phyloP scores from a whole-genome alignment of 306 rosid species.

The Prunus dulcis region DNA sequence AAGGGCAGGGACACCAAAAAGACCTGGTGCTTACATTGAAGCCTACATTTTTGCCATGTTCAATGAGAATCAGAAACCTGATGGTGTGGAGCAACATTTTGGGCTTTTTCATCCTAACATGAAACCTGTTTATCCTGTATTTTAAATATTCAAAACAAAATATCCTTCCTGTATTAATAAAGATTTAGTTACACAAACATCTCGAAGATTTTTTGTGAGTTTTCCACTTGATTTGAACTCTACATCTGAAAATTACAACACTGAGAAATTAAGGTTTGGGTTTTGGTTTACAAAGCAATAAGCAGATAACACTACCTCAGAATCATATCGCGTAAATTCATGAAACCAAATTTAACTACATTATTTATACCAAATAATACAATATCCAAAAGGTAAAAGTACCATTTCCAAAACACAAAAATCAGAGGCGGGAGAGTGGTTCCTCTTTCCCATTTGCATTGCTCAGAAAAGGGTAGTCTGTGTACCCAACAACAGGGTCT shows the following conservation, averaged over 20 bases:
- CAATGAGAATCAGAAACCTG: slow-evolving; percentile 32
- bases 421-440: slow-evolving; percentile 52
- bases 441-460: slow-evolving; percentile 10
- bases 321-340: too few species aligned
- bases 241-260: too few species aligned
- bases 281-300: too few species aligned
- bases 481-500: slow-evolving; percentile 80
- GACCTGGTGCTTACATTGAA: slow-evolving; percentile 20
- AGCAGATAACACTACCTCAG: too few species aligned
- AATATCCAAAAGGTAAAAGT: neutral
- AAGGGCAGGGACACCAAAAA: slow-evolving; percentile 33
- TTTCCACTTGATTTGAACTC: too few species aligned
- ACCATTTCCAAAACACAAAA: neutral
- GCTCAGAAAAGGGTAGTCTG: slow-evolving; percentile 69
- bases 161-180: too few species aligned
- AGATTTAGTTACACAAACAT: too few species aligned
- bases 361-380: neutral
- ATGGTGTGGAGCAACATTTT: slow-evolving; percentile 24
- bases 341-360: too few species aligned
- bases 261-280: too few species aligned
- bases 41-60: slow-evolving; percentile 37
- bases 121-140: slow-evolving; percentile 33
- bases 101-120: slow-evolving; percentile 30
- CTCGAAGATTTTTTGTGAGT: too few species aligned
- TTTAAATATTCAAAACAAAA: neutral